Evolutionary conservation across 2,329 filamentous ascomycete genomes (phyloP).

Genomic region (Colletotrichum acutatum): DNA sequence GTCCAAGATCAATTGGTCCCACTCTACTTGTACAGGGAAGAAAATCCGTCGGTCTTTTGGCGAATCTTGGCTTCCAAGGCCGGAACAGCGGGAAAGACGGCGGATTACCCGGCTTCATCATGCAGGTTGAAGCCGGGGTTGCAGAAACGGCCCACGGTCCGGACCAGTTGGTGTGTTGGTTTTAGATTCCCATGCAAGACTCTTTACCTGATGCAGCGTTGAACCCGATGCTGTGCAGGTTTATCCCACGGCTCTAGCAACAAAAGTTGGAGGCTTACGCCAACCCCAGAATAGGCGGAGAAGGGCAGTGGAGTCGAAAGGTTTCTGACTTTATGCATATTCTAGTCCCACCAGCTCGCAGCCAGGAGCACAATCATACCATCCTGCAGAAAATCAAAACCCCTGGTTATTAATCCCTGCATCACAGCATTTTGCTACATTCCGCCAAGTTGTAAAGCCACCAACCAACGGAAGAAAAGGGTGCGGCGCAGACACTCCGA

Average conservation of each 20-base stretch:
- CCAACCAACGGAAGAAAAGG: neutral
- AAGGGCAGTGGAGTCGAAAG: neutral
- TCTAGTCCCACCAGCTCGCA: neutral
- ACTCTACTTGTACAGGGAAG: neutral
- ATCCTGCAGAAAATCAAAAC: neutral
- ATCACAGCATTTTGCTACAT: neutral
- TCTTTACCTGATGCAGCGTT: neutral
- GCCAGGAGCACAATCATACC: neutral
- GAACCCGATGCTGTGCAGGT: neutral
- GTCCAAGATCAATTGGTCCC: neutral
- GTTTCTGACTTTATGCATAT: neutral
- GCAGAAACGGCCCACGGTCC: neutral
- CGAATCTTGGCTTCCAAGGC: neutral
- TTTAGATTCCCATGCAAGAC: conserved; percentile 1
- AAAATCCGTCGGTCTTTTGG: neutral
- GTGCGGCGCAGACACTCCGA: neutral
- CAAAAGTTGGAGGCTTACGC: neutral
- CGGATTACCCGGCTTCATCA: neutral
- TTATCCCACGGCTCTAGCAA: neutral
- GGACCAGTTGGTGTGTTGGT: neutral
- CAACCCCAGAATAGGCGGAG: neutral
- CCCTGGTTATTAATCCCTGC: neutral
- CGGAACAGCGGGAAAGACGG: neutral
- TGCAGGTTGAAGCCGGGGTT: conserved; percentile 10
- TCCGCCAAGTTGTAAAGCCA: neutral